Percentiles rank a stretch among this genome's conserved stretches.
These are phyloP conservation scores for Hippophae tibetana DNA, from an alignment of 306 rosid genomes.

Conservation along the genomic window DNA sequence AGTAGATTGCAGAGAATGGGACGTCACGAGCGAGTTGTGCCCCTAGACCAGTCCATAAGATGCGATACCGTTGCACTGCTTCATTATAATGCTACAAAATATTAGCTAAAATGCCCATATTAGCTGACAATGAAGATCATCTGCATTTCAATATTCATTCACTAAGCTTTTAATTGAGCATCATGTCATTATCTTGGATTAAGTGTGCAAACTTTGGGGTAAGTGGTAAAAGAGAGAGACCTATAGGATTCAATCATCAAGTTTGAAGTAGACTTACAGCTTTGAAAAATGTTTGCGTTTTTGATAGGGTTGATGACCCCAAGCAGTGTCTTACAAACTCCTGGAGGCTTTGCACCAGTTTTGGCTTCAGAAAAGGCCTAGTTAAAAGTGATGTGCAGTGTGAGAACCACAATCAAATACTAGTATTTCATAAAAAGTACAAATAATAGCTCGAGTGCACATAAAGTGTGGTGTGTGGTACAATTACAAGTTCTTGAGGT, in stretches of 20 bases:
- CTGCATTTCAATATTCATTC: neutral
- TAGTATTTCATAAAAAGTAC: neutral
- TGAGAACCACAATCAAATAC: constrained; percentile 2
- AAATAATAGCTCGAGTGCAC: neutral
- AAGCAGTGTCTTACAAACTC: constrained; percentile 71
- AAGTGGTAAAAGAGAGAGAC: constrained; percentile 10
- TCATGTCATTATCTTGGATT: neutral
- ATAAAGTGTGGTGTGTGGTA: neutral
- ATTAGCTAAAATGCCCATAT: constrained; percentile 12
- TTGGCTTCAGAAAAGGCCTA: constrained; percentile 63
- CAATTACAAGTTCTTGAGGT: neutral
- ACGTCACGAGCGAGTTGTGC: constrained; percentile 91
- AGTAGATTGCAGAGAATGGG: constrained; percentile 94
- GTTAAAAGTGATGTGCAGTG: constrained; percentile 5
- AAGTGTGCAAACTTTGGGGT: neutral
- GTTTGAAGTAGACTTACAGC: constrained; percentile 30
- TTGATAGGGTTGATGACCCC: constrained; percentile 47
- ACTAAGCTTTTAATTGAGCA: neutral
- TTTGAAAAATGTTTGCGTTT: constrained; percentile 37
- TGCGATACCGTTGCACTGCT: constrained; percentile 56
- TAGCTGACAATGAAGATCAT: neutral
- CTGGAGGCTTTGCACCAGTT: constrained; percentile 54
- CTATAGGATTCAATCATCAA: neutral
- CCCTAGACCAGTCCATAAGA: constrained; percentile 98
- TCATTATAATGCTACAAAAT: neutral